A percentile compares a stretch with the other conserved stretches of the same genome.
These are phyloP conservation scores for Thelonectria blattea DNA, from an alignment of 2,329 filamentous ascomycete species.

Conservation along the genomic window DNA sequence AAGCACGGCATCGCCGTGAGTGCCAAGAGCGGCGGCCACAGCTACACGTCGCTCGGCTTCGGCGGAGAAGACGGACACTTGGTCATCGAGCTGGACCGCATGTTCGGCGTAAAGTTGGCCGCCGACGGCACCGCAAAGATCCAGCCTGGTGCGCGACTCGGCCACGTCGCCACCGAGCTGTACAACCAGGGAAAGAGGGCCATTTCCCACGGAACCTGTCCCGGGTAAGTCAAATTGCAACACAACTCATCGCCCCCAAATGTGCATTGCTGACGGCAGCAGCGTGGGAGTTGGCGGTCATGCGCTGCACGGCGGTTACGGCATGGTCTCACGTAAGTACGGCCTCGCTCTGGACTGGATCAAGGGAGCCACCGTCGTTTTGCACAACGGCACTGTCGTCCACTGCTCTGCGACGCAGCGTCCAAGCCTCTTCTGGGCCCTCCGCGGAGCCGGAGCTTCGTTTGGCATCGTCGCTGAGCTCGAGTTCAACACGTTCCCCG, in stretches of 20 bases:
- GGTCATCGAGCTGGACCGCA: constrained; percentile 49
- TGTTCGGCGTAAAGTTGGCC: constrained; percentile 42
- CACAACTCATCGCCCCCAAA: no score
- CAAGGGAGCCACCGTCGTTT: constrained; percentile 38
- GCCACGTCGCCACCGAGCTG: constrained; percentile 52
- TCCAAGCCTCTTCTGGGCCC: constrained; percentile 39
- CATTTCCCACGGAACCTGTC: constrained; percentile 59
- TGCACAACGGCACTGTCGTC: constrained; percentile 36
- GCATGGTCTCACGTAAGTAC: constrained; percentile 41
- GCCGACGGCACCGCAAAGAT: constrained; percentile 33
- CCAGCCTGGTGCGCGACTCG: constrained; percentile 56
- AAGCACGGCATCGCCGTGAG: constrained; percentile 54
- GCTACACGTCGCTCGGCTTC: constrained; percentile 57
- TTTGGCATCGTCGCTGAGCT: constrained; percentile 43
- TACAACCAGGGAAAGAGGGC: constrained; percentile 49
- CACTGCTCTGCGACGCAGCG: constrained; percentile 36
- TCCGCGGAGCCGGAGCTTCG: constrained; percentile 40
- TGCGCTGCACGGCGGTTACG: constrained; percentile 40
- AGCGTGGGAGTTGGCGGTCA: constrained; percentile 42
- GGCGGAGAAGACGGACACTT: constrained; percentile 51
- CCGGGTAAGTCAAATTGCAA: constrained; percentile 46
- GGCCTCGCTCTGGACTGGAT: constrained; percentile 41
- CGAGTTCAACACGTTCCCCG: constrained; percentile 38
- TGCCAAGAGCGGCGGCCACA: constrained; percentile 59
- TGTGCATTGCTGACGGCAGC: constrained; percentile 8